These are phyloP conservation scores for Capsicum chinense DNA, from an alignment of 257 asterid genomes.

Conservation along the genomic window DNA sequence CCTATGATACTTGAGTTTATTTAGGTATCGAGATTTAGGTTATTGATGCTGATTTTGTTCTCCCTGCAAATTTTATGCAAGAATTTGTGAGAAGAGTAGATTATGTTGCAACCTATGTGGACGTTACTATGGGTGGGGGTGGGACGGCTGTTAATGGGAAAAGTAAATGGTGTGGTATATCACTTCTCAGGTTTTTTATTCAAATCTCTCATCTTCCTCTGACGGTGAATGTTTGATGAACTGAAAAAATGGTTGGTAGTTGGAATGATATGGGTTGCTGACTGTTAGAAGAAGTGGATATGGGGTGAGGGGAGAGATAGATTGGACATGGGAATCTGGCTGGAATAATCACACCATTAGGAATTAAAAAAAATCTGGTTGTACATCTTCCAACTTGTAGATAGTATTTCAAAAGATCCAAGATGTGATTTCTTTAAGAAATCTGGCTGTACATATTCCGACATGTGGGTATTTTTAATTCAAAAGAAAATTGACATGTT, in stretches of 20 bases:
- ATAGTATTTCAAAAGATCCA: neutral
- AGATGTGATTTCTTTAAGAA: too few species aligned
- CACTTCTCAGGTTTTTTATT: neutral
- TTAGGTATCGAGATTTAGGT: neutral
- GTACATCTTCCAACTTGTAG: neutral
- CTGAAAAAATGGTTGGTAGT: neutral
- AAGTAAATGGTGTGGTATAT: neutral
- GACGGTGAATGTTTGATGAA: neutral
- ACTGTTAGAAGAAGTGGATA: neutral
- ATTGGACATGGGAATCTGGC: neutral
- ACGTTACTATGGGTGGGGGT: neutral
- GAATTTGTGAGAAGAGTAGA: neutral
- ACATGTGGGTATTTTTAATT: too few species aligned
- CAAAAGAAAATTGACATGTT: too few species aligned
- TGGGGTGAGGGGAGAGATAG: conserved; percentile 14
- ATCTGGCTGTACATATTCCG: too few species aligned
- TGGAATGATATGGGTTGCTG: neutral
- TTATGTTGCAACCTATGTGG: neutral
- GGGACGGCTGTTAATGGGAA: neutral
- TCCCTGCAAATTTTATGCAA: neutral
- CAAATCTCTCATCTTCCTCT: neutral
- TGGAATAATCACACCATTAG: neutral
- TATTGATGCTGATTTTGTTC: neutral
- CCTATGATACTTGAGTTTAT: neutral
- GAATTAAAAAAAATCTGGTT: too few species aligned